phyloP scores from a whole-genome alignment of 352 stramenopile genomes.

The Peronospora tabacina region DNA sequence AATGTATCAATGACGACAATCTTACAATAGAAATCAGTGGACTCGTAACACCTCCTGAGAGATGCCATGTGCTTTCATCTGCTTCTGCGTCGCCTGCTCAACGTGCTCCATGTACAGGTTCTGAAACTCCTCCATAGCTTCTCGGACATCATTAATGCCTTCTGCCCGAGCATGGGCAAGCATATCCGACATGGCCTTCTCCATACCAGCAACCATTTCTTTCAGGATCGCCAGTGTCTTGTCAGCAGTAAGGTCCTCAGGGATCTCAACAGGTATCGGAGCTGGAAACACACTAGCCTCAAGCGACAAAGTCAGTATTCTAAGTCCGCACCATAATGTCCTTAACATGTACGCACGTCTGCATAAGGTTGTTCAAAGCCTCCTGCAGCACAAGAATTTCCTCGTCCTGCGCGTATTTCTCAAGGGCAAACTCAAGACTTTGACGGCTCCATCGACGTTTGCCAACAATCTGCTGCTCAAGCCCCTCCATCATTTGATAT shows the following conservation, averaged over 20 bases:
- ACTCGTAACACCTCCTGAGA: conserved; percentile 38
- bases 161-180: conserved; percentile 56
- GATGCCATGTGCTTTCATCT: conserved; percentile 60
- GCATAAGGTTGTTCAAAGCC: conserved; percentile 64
- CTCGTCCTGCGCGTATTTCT: conserved; percentile 51
- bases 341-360: conserved; percentile 26
- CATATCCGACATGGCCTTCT: conserved; percentile 73
- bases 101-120: conserved; percentile 70
- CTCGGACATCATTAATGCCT: conserved; percentile 57
- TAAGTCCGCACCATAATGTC: not conserved
- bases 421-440: conserved; percentile 52
- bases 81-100: conserved; percentile 52
- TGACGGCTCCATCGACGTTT: conserved; percentile 55
- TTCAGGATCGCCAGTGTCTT: conserved; percentile 61
- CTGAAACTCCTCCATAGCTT: conserved; percentile 77
- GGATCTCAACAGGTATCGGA: conserved; percentile 46
- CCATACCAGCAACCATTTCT: conserved; percentile 63
- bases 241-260: conserved; percentile 58
- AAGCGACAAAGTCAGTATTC: conserved; percentile 2
- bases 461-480: conserved; percentile 59
- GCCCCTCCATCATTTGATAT: conserved; percentile 62
- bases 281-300: conserved; percentile 47
- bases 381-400: conserved; percentile 58
- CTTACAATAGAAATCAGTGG: not conserved
- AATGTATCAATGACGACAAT: not conserved